Evolutionary conservation across 805 yeast genomes (phyloP).

Genomic region (Sugiyamaella marilandica): DNA sequence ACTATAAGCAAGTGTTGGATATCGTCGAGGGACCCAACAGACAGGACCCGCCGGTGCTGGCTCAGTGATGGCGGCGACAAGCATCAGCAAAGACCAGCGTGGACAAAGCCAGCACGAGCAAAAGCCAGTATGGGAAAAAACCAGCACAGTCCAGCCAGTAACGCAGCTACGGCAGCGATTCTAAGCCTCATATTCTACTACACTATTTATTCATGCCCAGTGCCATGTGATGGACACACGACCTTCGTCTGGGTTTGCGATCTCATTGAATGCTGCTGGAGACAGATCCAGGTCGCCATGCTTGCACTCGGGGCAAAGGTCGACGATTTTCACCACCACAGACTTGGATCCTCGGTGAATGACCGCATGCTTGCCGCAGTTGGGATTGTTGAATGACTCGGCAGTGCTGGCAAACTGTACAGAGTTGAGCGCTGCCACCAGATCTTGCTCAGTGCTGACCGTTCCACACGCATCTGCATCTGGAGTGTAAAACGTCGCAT

Average conservation of each 20-base stretch:
- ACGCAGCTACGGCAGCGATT: no score
- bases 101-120: no score
- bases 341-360: constrained; percentile 46
- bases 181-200: neutral
- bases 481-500: constrained; percentile 16
- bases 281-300: constrained; percentile 52
- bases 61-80: no score
- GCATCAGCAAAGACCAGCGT: no score
- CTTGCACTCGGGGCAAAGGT: constrained; percentile 52
- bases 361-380: constrained; percentile 49
- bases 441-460: constrained; percentile 42
- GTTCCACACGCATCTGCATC: constrained; percentile 51
- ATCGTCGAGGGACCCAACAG: no score
- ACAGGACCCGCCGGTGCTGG: no score
- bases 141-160: no score
- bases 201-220: constrained; percentile 7
- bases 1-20: no score
- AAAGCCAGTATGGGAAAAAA: no score
- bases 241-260: constrained; percentile 51
- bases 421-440: constrained; percentile 29
- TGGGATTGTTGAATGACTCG: constrained; percentile 33
- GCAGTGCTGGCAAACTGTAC: constrained; percentile 28
- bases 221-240: constrained; percentile 52
- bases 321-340: constrained; percentile 53
- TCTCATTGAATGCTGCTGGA: constrained; percentile 49